These are phyloP conservation scores for Hygrophila difformis DNA, from an alignment of 257 asterid genomes.

Conservation along the genomic window DNA sequence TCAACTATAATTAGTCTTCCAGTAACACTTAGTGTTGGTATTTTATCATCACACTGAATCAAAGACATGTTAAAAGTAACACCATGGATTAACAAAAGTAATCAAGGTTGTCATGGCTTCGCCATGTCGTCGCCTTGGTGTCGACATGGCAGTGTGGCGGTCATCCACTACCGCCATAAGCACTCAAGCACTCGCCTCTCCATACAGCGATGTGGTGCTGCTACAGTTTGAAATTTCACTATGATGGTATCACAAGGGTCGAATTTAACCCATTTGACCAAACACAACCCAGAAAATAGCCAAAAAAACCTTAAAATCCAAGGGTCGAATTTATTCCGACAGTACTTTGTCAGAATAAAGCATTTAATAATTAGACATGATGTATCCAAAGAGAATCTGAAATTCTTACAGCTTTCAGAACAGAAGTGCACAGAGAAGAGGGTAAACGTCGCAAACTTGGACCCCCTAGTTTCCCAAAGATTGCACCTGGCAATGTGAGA, in stretches of 20 bases:
- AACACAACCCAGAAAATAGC: no score
- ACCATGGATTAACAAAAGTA: not conserved
- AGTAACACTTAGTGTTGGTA: not conserved
- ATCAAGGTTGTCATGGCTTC: no score
- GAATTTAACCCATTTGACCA: no score
- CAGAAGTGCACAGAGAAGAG: conserved; percentile 50
- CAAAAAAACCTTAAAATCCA: conserved; percentile 6
- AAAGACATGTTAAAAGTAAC: conserved; percentile 4
- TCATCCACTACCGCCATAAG: no score
- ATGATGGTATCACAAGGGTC: no score
- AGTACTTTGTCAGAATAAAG: conserved; percentile 18
- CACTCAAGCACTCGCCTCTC: no score
- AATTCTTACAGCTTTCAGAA: conserved; percentile 71
- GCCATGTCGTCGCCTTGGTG: no score
- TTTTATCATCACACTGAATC: conserved; percentile 8
- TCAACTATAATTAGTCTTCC: no score
- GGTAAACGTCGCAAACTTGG: conserved; percentile 85
- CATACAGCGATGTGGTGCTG: no score
- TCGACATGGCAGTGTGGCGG: no score
- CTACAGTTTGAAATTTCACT: no score
- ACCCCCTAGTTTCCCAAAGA: conserved; percentile 86
- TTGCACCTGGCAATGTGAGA: conserved; percentile 52
- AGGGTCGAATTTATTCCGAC: conserved; percentile 14
- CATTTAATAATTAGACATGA: conserved; percentile 10
- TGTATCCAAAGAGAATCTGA: conserved; percentile 14